These are phyloP conservation scores for Nothophytophthora sp. DNA, from an alignment of 352 stramenopile species.

Conservation along the genomic window DNA sequence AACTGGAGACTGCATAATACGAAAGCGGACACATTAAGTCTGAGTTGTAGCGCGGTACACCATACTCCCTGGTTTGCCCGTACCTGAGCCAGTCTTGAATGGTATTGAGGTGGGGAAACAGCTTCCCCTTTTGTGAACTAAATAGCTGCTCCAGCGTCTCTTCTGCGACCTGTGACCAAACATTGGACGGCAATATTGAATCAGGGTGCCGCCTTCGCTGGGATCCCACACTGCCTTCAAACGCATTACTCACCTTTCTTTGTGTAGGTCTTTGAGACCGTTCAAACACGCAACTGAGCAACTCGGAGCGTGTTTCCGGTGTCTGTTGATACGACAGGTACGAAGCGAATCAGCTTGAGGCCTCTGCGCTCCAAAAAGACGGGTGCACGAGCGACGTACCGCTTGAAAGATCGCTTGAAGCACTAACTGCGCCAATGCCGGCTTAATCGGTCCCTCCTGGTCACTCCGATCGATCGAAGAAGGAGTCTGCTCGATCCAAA, in stretches of 20 bases:
- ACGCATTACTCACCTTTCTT: conserved; percentile 36
- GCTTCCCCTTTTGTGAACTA: conserved; percentile 31
- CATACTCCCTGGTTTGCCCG: too few species aligned
- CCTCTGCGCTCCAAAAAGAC: not conserved
- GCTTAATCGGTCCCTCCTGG: conserved; percentile 11
- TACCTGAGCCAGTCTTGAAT: conserved; percentile 77
- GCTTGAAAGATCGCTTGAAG: conserved; percentile 45
- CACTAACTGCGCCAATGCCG: conserved; percentile 17
- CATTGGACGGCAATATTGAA: too few species aligned
- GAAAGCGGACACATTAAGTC: conserved; percentile 1
- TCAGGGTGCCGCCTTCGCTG: too few species aligned
- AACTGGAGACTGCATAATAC: conserved; percentile 40
- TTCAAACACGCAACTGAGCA: conserved; percentile 44
- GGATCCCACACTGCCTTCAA: too few species aligned
- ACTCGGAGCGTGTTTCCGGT: conserved; percentile 51
- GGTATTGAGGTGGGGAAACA: conserved; percentile 47
- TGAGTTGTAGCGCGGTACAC: too few species aligned
- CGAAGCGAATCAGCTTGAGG: not conserved
- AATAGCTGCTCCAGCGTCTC: conserved; percentile 47
- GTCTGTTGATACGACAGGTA: conserved; percentile 19
- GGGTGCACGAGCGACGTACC: conserved; percentile 12
- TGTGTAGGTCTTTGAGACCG: conserved; percentile 24
- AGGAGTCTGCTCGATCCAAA: conserved; percentile 46
- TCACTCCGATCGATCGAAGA: not conserved
- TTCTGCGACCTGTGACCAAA: conserved; percentile 23